Evolutionary conservation across 345 rosid genomes (phyloP), one percentile per base, ranked within the genome.

Genomic region (Ceriops tagal): DNA sequence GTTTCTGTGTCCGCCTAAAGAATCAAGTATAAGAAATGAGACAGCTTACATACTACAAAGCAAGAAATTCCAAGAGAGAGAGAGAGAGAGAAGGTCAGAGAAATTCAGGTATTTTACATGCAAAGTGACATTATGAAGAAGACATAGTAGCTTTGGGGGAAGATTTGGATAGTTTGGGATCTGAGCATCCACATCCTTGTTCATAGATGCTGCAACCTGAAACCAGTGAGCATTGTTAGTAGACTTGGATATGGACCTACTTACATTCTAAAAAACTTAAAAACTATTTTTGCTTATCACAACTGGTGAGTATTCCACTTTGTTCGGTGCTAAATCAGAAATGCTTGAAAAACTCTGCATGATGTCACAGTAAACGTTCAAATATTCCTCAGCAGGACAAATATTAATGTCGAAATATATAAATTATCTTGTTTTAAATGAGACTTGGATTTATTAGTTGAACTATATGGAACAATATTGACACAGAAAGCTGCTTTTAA

Each of bases 191-290:
- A 81, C 82, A 71, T 87, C 90, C 75, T 82, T 92, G 82, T 89
- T 87, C 97, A 92, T 84, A 22, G 99, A 88, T 58, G 96, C 98
- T 6, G 99, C 96, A 60, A 95, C 99, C 98, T 95, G 89, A 60
- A n/a, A 72, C 46, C 49, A 74, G 10, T 60, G 68, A 63, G 24
- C 77, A 62, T 32, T 52, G 34, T 16, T 64, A 2, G 22, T 21
- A 62, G 5, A 15, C 49, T 43, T 58, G 51, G 7, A 63, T 32
- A 61, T 58, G 47, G 6, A 32, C 30, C 62, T 63, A 59, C 18
- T 61, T 37, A 53, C 55, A 56, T 58, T 18, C 30, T n/a, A 61
- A 34, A 39, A n/a, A 51, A 11, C 56, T 16, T 47, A 57, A 21
- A 21, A 56, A 15, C 8, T 19, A 57, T 37, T 18, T 39, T 0